Conservation (phyloP, 1,139 yeast species). For the Suhomyces atakaporum region DNA sequence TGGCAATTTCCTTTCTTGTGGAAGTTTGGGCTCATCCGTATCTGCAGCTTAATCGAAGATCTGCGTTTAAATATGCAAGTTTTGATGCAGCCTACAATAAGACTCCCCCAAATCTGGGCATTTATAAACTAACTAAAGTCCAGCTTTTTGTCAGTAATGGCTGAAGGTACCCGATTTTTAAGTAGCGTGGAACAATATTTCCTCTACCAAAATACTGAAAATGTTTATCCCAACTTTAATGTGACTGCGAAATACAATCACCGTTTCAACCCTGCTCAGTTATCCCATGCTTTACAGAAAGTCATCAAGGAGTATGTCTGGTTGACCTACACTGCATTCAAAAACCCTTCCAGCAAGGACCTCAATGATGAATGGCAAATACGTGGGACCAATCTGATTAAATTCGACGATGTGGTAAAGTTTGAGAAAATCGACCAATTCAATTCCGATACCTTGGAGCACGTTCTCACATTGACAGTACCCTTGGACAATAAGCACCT, state of each 20-base stretch:
- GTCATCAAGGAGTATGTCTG: slow-evolving; percentile 25
- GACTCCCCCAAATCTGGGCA: no score
- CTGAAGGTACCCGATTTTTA: neutral
- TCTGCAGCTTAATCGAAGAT: no score
- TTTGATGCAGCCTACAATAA: no score
- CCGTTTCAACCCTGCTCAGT: slow-evolving; percentile 13
- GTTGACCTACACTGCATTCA: slow-evolving; percentile 24
- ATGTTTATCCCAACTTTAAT: slow-evolving; percentile 30
- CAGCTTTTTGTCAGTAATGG: neutral
- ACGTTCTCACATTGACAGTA: slow-evolving; percentile 5
- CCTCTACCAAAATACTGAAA: slow-evolving; percentile 26
- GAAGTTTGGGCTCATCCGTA: no score
- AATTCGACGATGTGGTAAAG: slow-evolving; percentile 29
- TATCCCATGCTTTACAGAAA: slow-evolving; percentile 29
- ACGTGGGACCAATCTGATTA: slow-evolving; percentile 22
- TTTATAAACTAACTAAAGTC: no score
- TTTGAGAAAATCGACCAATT: slow-evolving; percentile 6
- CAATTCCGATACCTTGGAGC: neutral
- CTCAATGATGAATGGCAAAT: slow-evolving; percentile 20
- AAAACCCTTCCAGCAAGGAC: slow-evolving; percentile 13
- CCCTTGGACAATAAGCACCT: slow-evolving; percentile 14
- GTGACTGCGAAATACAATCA: slow-evolving; percentile 27
- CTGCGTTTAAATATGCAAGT: no score
- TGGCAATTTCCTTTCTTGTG: no score
- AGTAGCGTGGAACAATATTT: slow-evolving; percentile 18